Base-by-base conservation (phyloP, 163 green algal genomes). In the Trebouxiophyceae sp. region DNA sequence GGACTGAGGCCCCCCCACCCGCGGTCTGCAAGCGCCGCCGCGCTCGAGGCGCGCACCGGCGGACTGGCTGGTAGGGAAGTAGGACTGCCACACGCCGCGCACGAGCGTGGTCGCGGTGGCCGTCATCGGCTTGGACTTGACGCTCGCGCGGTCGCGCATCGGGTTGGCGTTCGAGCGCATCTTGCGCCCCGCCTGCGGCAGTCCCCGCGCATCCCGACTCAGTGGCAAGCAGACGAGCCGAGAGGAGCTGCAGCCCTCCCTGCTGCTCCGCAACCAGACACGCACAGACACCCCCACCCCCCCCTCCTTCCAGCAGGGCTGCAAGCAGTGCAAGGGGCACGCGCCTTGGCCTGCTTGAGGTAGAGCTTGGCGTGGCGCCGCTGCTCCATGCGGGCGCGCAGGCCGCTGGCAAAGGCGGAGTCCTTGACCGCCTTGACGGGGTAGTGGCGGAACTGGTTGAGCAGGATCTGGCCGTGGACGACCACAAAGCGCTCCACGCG, bases 401-500 rank as follows among this genome's bases (percentile, higher is more conserved):
- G 86, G 30, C 66, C 65, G 7, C 47, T 64, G 5, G 75, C 84
- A 83, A 98, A 97, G 4, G 84, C 83, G 33, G 68, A 77, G 24
- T 65, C 66, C 34, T 81, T 70, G 23, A 95, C 76, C 16, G 73
- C 70, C 47, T 76, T 67, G 46, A 70, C 67, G 3, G 76, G 75
- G 71, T 77, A 93, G 66, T 84, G 71, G 39, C 77, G 77, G 73
- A 93, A 86, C 78, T 92, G 86, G 71, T 89, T 93, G 31, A 93
- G 64, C 22, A 97, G 75, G 79, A 98, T 95, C 75, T 96, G 88
- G 28, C 86, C 93, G 72, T 98, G 93, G 30, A 96, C 90, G 50
- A 93, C 81, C 34, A 98, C 58, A 69, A 90, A 97, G 22, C 89
- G 79, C 81, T 95, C 85, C 60, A 98, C 84, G 24, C 5, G 12